Percentiles rank a stretch among this genome's conserved stretches.
These are phyloP conservation scores for Taphrina populina DNA, from an alignment of 1,139 yeast species.

Conservation along the genomic window DNA sequence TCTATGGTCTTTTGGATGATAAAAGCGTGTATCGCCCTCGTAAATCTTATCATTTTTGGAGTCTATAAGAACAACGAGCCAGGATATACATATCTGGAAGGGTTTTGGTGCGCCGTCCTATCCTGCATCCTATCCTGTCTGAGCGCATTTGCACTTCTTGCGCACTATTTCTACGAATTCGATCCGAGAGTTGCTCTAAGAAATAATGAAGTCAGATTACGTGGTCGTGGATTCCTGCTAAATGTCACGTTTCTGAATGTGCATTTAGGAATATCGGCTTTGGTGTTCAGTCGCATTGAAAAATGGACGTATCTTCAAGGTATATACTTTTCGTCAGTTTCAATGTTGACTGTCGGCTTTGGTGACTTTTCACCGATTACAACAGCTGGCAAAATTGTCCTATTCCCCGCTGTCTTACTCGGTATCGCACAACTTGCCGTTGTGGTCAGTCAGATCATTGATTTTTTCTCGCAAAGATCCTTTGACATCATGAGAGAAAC, in stretches of 20 bases:
- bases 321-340: constrained; percentile 17
- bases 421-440: constrained; percentile 33
- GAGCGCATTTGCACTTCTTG: constrained; percentile 2
- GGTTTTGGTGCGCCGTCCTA: constrained; percentile 28
- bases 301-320: constrained; percentile 22
- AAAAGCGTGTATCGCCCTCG: constrained; percentile 20
- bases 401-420: constrained; percentile 15
- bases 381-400: constrained; percentile 24
- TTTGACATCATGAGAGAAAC: neutral
- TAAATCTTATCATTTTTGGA: constrained; percentile 24
- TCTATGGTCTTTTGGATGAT: constrained; percentile 23
- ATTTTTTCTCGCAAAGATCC: constrained; percentile 9
- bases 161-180: constrained; percentile 17
- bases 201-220: constrained; percentile 19
- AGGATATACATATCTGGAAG: constrained; percentile 19
- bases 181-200: constrained; percentile 6
- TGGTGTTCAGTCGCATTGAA: constrained; percentile 26
- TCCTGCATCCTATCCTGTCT: constrained; percentile 25
- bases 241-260: constrained; percentile 21
- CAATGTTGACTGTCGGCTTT: constrained; percentile 26
- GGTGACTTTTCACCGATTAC: constrained; percentile 25
- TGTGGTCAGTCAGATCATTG: constrained; percentile 11
- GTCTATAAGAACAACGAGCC: neutral
- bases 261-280: constrained; percentile 13
- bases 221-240: constrained; percentile 28